These are phyloP conservation scores for Hansenula anomala DNA, from an alignment of 1,139 yeast species.

Conservation along the genomic window DNA sequence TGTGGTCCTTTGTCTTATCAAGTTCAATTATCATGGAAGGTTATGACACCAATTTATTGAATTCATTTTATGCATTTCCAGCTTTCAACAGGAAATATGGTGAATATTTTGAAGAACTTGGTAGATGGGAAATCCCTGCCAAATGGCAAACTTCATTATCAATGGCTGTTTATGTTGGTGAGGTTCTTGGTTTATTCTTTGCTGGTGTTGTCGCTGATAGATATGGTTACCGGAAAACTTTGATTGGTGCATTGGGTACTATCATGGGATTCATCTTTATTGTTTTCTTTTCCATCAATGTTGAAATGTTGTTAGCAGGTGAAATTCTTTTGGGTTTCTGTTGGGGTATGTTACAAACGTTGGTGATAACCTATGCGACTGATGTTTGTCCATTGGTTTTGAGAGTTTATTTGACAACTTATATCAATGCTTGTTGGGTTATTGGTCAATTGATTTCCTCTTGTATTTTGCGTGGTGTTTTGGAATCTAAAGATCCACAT, in stretches of 20 bases:
- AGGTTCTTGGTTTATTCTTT: slow-evolving; percentile 41
- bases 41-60: slow-evolving; percentile 33
- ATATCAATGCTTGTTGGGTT: slow-evolving; percentile 18
- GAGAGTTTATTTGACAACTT: slow-evolving; percentile 22
- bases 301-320: slow-evolving; percentile 23
- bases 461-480: slow-evolving; percentile 7
- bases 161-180: slow-evolving; percentile 25
- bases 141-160: slow-evolving; percentile 26
- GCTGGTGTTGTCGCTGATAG: slow-evolving; percentile 52
- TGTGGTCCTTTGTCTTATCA: slow-evolving; percentile 38
- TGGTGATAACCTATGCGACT: slow-evolving; percentile 18
- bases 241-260: slow-evolving; percentile 31
- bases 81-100: slow-evolving; percentile 24
- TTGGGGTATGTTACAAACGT: slow-evolving; percentile 17
- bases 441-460: slow-evolving; percentile 24
- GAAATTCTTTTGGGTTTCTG: slow-evolving; percentile 20
- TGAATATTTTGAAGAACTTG: slow-evolving; percentile 6
- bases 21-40: slow-evolving; percentile 40
- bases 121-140: slow-evolving; percentile 5
- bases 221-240: slow-evolving; percentile 48
- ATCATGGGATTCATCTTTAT: slow-evolving; percentile 12
- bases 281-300: slow-evolving; percentile 19
- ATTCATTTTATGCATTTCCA: slow-evolving; percentile 26
- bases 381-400: slow-evolving; percentile 24
- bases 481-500: slow-evolving; percentile 20